Conservation (phyloP, 2,329 filamentous ascomycete species). For the Colletotrichum gigasporum region DNA sequence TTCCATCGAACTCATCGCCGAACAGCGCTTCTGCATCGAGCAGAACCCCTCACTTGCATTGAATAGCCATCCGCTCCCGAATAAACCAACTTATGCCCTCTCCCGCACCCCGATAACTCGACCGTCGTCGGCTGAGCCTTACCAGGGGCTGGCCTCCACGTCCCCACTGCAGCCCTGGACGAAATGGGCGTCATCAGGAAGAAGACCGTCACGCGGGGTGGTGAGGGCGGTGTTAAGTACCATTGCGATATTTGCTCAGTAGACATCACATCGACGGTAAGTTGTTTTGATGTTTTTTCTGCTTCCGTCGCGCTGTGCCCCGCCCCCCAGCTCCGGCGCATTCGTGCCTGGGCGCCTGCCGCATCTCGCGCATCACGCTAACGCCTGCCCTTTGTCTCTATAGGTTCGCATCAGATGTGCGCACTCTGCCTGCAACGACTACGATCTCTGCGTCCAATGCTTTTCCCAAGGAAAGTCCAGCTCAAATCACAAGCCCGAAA, state of each 20-base stretch:
- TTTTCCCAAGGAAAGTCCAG: slow-evolving; percentile 85
- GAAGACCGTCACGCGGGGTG: slow-evolving; percentile 87
- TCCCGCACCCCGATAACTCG: slow-evolving; percentile 7
- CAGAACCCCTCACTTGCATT: not conserved
- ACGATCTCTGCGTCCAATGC: slow-evolving; percentile 95
- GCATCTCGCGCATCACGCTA: slow-evolving; percentile 8
- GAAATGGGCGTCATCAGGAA: slow-evolving; percentile 94
- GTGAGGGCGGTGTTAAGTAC: slow-evolving; percentile 91
- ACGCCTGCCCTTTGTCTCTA: slow-evolving; percentile 45
- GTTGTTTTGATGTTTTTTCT: slow-evolving; percentile 44
- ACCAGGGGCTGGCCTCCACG: slow-evolving; percentile 30
- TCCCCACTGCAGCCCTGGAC: slow-evolving; percentile 34
- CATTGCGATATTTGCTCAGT: slow-evolving; percentile 97
- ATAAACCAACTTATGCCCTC: slow-evolving; percentile 9
- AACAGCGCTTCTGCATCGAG: not conserved
- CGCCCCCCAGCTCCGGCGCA: slow-evolving; percentile 8
- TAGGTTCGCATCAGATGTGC: slow-evolving; percentile 96
- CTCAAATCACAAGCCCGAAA: slow-evolving; percentile 85
- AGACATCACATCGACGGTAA: slow-evolving; percentile 95
- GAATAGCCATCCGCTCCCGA: fast-evolving
- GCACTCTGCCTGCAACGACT: slow-evolving; percentile 84
- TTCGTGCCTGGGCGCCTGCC: not conserved
- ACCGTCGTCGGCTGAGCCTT: slow-evolving; percentile 25
- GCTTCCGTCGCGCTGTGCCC: not conserved
- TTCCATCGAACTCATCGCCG: slow-evolving; percentile 19